Evolutionary conservation across 192 early-diverging fungal genomes (phyloP).

Genomic region (Podila clonocystis): DNA sequence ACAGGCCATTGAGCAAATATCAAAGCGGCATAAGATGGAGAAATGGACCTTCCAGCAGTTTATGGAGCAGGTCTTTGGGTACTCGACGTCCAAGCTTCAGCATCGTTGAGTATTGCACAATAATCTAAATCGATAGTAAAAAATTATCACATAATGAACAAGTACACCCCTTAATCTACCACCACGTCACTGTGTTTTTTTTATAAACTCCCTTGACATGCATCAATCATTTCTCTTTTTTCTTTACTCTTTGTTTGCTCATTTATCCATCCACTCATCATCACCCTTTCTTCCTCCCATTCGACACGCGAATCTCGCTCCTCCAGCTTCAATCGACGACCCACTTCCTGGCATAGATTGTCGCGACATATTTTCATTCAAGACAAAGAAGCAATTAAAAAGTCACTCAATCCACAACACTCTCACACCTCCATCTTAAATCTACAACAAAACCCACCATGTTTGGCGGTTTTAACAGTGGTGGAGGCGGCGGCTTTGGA

Average conservation of each 20-base stretch:
- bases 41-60: slow-evolving; percentile 52
- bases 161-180: background rate
- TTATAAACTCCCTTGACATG: no score
- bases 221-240: no score
- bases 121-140: background rate
- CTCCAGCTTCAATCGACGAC: no score
- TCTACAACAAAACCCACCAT: slow-evolving; percentile 14
- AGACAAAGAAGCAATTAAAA: no score
- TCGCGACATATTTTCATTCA: no score
- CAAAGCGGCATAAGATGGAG: slow-evolving; percentile 36
- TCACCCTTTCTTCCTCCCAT: no score
- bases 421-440: background rate
- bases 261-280: no score
- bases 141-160: background rate
- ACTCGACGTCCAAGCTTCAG: slow-evolving; percentile 12
- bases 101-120: background rate
- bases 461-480: slow-evolving; percentile 29
- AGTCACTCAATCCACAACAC: no score
- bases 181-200: no score
- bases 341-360: no score
- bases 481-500: slow-evolving; percentile 40
- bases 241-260: no score
- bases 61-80: slow-evolving; percentile 50
- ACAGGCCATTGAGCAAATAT: slow-evolving; percentile 34
- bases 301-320: no score